A percentile compares a stretch with the other conserved stretches of the same genome.
Evolutionary conservation across 257 asterid species (phyloP).

Genomic region (Scutellaria baicalensis): DNA sequence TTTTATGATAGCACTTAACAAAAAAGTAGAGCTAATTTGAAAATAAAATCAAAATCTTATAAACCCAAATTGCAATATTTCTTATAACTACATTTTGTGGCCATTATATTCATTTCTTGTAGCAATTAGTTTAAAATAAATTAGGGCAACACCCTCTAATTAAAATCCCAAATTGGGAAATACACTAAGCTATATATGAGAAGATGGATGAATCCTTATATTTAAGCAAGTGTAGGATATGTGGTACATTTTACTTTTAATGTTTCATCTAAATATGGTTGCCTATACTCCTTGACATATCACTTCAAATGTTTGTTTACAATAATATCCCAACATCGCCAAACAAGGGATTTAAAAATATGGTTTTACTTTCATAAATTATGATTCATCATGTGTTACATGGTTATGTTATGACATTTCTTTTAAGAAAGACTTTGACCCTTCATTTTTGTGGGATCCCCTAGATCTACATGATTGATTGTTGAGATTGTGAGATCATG

Average conservation of each 20-base stretch:
- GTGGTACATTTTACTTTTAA: not conserved
- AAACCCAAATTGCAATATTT: no score
- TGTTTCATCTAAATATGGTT: not conserved
- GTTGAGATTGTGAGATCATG: not conserved
- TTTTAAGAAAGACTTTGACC: conserved; percentile 4
- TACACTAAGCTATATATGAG: not conserved
- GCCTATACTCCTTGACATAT: conserved; percentile 9
- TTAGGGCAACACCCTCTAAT: not conserved
- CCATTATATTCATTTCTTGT: no score
- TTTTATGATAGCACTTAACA: no score
- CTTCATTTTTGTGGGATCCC: conserved; percentile 6
- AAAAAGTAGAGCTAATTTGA: no score
- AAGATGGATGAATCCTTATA: not conserved
- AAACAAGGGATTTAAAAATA: not conserved
- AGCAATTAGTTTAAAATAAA: no score
- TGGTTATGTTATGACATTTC: not conserved
- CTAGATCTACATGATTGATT: not conserved
- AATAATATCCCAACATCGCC: conserved; percentile 5
- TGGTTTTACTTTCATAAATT: not conserved
- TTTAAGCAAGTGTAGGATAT: conserved; percentile 1
- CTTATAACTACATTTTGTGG: no score
- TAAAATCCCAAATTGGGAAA: not conserved
- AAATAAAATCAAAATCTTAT: no score
- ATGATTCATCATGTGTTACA: not conserved
- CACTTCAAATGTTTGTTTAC: conserved; percentile 11